A percentile compares a stretch with the other conserved stretches of the same genome.
These are phyloP conservation scores for Porphyrellus cyaneotinctus DNA, from an alignment of 768 basidiomycete genomes.

Conservation along the genomic window DNA sequence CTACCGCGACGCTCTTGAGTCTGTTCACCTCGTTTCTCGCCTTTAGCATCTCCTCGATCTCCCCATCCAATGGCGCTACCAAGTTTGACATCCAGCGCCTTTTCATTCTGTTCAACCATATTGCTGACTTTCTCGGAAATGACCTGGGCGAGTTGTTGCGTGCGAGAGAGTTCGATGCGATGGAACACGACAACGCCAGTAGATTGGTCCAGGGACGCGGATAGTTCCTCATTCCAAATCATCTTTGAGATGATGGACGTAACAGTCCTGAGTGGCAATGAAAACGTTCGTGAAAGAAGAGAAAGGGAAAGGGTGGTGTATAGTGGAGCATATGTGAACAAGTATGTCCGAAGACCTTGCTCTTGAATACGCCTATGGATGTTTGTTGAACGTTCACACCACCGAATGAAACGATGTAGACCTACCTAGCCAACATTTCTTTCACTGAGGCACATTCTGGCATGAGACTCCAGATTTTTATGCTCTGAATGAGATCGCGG, in stretches of 20 bases:
- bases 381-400: not conserved
- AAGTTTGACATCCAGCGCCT: conserved; percentile 78
- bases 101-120: conserved; percentile 92
- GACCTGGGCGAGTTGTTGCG: conserved; percentile 85
- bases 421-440: conserved; percentile 91
- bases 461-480: conserved; percentile 98
- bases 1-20: conserved; percentile 73
- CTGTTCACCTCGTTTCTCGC: conserved; percentile 78
- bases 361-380: conserved; percentile 89
- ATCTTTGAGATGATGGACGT: conserved; percentile 88
- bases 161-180: conserved; percentile 79
- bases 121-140: conserved; percentile 84
- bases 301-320: conserved; percentile 89
- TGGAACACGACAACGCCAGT: conserved; percentile 91
- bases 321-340: conserved; percentile 92
- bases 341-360: conserved; percentile 92
- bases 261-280: conserved; percentile 72
- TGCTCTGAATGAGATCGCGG: conserved; percentile 87
- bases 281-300: conserved; percentile 84
- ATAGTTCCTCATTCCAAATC: conserved; percentile 97
- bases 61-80: conserved; percentile 52
- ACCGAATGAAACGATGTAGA: conserved; percentile 5
- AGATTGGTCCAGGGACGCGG: conserved; percentile 90
- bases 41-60: conserved; percentile 56
- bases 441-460: conserved; percentile 84